These are phyloP conservation scores for Dioscorea cayenensis DNA, from an alignment of 116 monocot genomes.

Conservation along the genomic window DNA sequence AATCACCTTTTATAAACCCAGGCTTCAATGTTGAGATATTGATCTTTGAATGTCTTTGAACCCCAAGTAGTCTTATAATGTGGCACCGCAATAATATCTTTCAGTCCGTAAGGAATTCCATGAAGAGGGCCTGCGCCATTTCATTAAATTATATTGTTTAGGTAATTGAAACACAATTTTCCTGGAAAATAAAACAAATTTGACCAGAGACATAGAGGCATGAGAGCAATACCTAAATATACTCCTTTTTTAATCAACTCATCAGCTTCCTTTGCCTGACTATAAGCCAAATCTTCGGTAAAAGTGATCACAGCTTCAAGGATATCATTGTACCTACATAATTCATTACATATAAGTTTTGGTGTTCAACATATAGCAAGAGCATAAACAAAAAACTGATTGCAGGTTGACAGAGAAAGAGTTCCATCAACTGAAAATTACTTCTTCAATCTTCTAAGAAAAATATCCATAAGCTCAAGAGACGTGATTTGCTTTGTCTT, in stretches of 20 bases:
- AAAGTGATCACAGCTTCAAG: constrained; percentile 75
- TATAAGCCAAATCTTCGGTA: constrained; percentile 73
- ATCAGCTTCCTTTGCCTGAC: constrained; percentile 77
- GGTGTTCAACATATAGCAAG: not conserved
- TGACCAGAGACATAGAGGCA: not conserved
- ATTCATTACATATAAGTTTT: constrained; percentile 1
- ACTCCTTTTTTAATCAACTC: constrained; percentile 61
- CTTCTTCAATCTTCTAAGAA: constrained; percentile 74
- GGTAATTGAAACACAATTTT: not conserved
- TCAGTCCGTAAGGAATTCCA: constrained; percentile 97
- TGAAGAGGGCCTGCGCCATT: constrained; percentile 72
- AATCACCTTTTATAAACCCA: constrained; percentile 86
- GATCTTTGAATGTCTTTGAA: constrained; percentile 72
- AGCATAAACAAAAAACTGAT: not conserved
- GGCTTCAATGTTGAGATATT: constrained; percentile 74
- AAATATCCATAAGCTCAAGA: constrained; percentile 61
- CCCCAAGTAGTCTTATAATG: constrained; percentile 89
- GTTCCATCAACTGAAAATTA: constrained; percentile 5
- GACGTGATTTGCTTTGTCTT: constrained; percentile 81
- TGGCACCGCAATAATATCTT: constrained; percentile 88
- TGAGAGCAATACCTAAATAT: constrained; percentile 55
- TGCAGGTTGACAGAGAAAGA: constrained; percentile 1
- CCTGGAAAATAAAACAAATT: not conserved
- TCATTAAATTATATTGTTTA: not conserved
- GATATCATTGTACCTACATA: constrained; percentile 56